A percentile compares a stretch with the other conserved stretches of the same genome.
These are phyloP conservation scores for Phlegmacium glaucopus DNA, from an alignment of 768 basidiomycete species.

Conservation along the genomic window DNA sequence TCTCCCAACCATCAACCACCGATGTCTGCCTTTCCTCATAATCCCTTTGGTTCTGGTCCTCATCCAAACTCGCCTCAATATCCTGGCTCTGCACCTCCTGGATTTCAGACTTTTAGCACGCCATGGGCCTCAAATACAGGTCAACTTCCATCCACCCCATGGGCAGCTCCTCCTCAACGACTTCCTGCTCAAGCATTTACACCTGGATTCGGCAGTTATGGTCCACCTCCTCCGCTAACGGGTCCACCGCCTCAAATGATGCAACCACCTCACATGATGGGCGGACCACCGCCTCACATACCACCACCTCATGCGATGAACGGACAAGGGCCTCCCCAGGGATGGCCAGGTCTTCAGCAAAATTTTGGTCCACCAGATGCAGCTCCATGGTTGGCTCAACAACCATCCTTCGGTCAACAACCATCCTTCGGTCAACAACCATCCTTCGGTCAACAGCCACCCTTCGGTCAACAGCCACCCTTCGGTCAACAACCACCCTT, in stretches of 20 bases:
- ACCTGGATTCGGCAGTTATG: too few relatives aligned
- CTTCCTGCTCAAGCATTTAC: too few relatives aligned
- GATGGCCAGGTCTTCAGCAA: background rate
- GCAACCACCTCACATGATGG: too few relatives aligned
- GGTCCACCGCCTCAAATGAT: too few relatives aligned
- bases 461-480: too few relatives aligned
- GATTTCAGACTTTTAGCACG: too few relatives aligned
- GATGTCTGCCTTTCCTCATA: slow-evolving; percentile 7
- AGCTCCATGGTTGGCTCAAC: slow-evolving; percentile 5
- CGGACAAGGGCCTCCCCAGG: background rate
- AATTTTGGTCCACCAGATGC: slow-evolving; percentile 1
- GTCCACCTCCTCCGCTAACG: too few relatives aligned
- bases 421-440: slow-evolving; percentile 6
- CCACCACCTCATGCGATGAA: background rate
- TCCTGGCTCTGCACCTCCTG: background rate
- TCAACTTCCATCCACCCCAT: too few relatives aligned
- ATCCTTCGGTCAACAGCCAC: background rate
- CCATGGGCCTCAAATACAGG: too few relatives aligned
- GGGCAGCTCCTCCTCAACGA: too few relatives aligned
- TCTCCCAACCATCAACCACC: slow-evolving; percentile 9
- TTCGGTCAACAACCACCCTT: background rate
- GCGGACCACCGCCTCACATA: too few relatives aligned
- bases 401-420: slow-evolving; percentile 1
- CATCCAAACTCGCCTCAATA: background rate
- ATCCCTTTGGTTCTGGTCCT: background rate